Percentiles rank a stretch among this genome's conserved stretches.
These are phyloP conservation scores for Sistotremastrum suecicum DNA, from an alignment of 768 basidiomycete genomes.

Conservation along the genomic window DNA sequence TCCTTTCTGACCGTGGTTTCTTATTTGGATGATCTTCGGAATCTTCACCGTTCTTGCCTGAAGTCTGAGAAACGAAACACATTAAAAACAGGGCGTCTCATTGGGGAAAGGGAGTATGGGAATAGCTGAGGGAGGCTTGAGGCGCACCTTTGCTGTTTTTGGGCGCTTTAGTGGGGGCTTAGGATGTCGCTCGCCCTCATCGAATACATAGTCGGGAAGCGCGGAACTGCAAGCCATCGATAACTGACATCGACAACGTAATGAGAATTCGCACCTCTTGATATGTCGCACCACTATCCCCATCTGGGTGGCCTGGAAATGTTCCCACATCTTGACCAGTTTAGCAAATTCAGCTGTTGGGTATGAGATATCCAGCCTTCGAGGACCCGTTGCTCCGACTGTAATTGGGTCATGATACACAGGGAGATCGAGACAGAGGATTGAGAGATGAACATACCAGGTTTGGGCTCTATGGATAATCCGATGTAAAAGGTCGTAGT, in stretches of 20 bases:
- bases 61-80: no score
- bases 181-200: constrained; percentile 64
- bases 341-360: constrained; percentile 93
- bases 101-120: no score
- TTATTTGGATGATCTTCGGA: no score
- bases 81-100: no score
- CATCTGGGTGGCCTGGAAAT: constrained; percentile 85
- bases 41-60: no score
- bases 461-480: constrained; percentile 80
- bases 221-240: constrained; percentile 33
- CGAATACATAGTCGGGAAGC: constrained; percentile 74
- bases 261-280: constrained; percentile 46
- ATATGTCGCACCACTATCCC: constrained; percentile 89
- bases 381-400: constrained; percentile 60
- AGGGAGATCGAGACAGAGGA: neutral
- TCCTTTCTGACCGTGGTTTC: no score
- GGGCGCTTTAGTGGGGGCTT: constrained; percentile 59
- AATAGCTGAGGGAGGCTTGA: no score
- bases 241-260: neutral
- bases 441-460: constrained; percentile 41
- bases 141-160: constrained; percentile 42
- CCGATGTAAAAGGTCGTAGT: constrained; percentile 99
- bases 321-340: constrained; percentile 90
- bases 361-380: constrained; percentile 90
- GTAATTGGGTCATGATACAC: constrained; percentile 3